A percentile compares a stretch with the other conserved stretches of the same genome.
Conservation (phyloP, 2,329 filamentous ascomycete species). For the Pyricularia pennisetigena region DNA sequence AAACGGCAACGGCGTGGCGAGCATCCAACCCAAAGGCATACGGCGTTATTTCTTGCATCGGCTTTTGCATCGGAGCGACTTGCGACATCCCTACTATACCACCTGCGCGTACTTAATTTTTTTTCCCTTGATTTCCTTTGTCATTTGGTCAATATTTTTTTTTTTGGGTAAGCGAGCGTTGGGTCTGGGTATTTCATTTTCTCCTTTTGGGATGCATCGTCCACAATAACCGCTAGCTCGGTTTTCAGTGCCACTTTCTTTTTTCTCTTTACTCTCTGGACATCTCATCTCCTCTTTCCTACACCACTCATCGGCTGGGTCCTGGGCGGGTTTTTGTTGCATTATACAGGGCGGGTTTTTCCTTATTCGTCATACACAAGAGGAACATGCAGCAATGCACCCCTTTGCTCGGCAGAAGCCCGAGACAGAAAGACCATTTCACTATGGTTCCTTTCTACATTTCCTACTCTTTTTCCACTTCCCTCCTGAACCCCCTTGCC, state of each 20-base stretch:
- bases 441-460: slow-evolving; percentile 18
- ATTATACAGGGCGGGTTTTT: slow-evolving; percentile 37
- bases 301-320: slow-evolving; percentile 40
- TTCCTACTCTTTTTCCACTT: slow-evolving; percentile 19
- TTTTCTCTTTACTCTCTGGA: slow-evolving; percentile 23
- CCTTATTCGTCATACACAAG: slow-evolving; percentile 32
- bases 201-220: slow-evolving; percentile 26
- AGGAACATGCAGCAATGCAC: slow-evolving; percentile 55
- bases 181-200: slow-evolving; percentile 19
- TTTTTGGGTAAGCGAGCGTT: slow-evolving; percentile 30
- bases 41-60: slow-evolving; percentile 29
- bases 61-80: slow-evolving; percentile 13
- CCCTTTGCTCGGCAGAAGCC: slow-evolving; percentile 32
- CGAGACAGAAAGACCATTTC: slow-evolving; percentile 33
- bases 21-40: slow-evolving; percentile 10
- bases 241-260: slow-evolving; percentile 22
- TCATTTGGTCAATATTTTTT: slow-evolving; percentile 15
- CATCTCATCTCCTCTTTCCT: slow-evolving; percentile 15
- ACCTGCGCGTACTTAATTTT: slow-evolving; percentile 17
- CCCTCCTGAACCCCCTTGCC: slow-evolving; percentile 6
- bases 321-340: slow-evolving; percentile 40
- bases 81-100: slow-evolving; percentile 18
- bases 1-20: slow-evolving; percentile 2
- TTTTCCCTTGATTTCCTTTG: slow-evolving; percentile 16
- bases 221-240: slow-evolving; percentile 36